phyloP scores from a whole-genome alignment of 148 eudicot species.

The Agrostemma githago region DNA sequence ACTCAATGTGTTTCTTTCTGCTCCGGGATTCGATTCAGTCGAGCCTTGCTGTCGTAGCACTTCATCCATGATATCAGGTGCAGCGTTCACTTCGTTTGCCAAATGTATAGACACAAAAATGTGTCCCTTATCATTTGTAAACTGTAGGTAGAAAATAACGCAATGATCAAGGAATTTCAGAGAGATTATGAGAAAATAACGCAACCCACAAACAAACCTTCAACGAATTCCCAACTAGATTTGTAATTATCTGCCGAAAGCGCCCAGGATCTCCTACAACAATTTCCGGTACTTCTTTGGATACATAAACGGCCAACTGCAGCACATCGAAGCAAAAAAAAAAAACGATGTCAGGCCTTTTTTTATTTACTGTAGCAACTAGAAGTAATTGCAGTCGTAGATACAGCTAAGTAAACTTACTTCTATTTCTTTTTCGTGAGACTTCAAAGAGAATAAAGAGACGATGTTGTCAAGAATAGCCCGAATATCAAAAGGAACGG shows the following conservation, averaged over 20 bases:
- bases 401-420: conserved; percentile 27
- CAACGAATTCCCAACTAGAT: conserved; percentile 88
- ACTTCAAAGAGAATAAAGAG: conserved; percentile 67
- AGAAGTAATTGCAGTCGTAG: neutral
- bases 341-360: neutral
- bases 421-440: conserved; percentile 75
- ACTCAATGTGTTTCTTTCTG: conserved; percentile 50
- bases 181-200: neutral
- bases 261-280: conserved; percentile 88
- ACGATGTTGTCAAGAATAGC: conserved; percentile 69
- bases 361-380: neutral
- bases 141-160: conserved; percentile 41
- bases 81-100: conserved; percentile 54
- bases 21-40: conserved; percentile 21
- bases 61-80: conserved; percentile 45
- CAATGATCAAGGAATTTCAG: too few relatives aligned
- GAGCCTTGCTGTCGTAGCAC: conserved; percentile 41
- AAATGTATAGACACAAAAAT: conserved; percentile 86
- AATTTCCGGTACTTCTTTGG: conserved; percentile 62
- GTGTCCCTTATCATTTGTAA: conserved; percentile 73
- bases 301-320: conserved; percentile 88
- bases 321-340: neutral
- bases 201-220: conserved; percentile 43
- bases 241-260: conserved; percentile 84
- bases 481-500: conserved; percentile 77